These are phyloP conservation scores for Tetratostichococcus sp. DNA, from an alignment of 139 green algal species.

Conservation along the genomic window DNA sequence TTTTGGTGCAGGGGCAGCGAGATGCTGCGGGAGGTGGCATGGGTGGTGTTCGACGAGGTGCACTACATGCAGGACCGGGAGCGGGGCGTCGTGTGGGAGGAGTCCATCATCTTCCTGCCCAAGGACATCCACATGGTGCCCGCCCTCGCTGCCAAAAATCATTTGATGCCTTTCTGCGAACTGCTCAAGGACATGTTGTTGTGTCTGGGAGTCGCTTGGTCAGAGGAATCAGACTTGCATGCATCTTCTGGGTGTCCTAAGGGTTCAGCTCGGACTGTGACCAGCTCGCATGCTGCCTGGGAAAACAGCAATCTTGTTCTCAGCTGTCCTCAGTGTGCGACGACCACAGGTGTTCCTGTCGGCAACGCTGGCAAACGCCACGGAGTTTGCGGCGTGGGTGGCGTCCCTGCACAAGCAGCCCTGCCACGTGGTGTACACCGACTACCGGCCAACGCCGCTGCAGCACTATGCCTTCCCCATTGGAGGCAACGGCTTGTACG, in stretches of 20 bases:
- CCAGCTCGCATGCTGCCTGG: too few species aligned
- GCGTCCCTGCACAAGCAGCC: constrained; percentile 75
- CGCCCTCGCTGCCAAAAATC: too few species aligned
- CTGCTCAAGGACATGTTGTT: too few species aligned
- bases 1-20: constrained; percentile 78
- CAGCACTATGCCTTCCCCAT: constrained; percentile 87
- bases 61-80: constrained; percentile 90
- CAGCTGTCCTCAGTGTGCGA: too few species aligned
- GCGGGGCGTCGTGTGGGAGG: constrained; percentile 98
- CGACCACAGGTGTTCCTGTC: constrained; percentile 80
- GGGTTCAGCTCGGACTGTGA: too few species aligned
- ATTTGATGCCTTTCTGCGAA: too few species aligned
- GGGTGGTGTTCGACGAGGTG: constrained; percentile 97
- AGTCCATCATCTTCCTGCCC: constrained; percentile 95
- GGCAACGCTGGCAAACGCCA: constrained; percentile 92
- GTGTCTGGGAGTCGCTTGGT: too few species aligned
- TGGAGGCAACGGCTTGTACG: constrained; percentile 70
- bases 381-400: constrained; percentile 94
- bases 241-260: too few species aligned
- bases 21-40: constrained; percentile 84
- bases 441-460: constrained; percentile 91
- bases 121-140: constrained; percentile 26
- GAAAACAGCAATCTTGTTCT: neutral
- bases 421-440: constrained; percentile 96
- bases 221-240: too few species aligned